Evolutionary conservation across 805 yeast genomes (phyloP).

Genomic region (Yarrowia sp.): DNA sequence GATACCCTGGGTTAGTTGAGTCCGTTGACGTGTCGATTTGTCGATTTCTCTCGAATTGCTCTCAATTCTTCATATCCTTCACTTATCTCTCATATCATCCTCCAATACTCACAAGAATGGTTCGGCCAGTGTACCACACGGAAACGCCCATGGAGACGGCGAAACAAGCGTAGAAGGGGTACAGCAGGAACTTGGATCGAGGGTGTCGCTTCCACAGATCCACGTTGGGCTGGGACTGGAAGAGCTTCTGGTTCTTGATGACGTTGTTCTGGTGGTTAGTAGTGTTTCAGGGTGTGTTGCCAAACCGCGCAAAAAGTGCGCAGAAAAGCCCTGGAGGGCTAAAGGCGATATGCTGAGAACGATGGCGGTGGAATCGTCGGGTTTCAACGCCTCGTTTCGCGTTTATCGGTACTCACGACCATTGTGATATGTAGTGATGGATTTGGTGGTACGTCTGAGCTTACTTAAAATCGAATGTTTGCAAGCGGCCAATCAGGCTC

Average conservation of each 20-base stretch:
- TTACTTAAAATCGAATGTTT: constrained; percentile 38
- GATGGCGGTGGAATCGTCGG: not conserved
- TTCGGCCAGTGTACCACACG: constrained; percentile 74
- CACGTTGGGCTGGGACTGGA: constrained; percentile 49
- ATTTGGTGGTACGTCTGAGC: constrained; percentile 33
- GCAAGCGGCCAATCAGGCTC: constrained; percentile 36
- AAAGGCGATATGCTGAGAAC: not conserved
- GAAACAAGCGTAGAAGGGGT: constrained; percentile 81
- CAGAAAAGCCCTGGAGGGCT: not conserved
- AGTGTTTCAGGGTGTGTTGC: not conserved
- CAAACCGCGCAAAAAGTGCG: not conserved
- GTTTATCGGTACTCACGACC: constrained; percentile 28
- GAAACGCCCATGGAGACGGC: constrained; percentile 69
- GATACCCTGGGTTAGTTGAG: constrained; percentile 37
- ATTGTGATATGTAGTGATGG: constrained; percentile 36
- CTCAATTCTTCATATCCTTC: not conserved
- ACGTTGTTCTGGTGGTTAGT: constrained; percentile 44
- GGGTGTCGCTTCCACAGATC: constrained; percentile 59
- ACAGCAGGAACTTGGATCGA: constrained; percentile 71
- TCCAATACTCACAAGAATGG: constrained; percentile 50
- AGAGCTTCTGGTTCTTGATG: constrained; percentile 50
- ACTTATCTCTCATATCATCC: not conserved
- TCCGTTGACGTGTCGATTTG: too few relatives aligned
- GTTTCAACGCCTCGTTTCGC: constrained; percentile 4
- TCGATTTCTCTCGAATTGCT: not conserved